A percentile compares a stretch with the other conserved stretches of the same genome.
phyloP scores from a whole-genome alignment of 495 filamentous ascomycete species.

The Lasiosphaeriaceae sp. region DNA sequence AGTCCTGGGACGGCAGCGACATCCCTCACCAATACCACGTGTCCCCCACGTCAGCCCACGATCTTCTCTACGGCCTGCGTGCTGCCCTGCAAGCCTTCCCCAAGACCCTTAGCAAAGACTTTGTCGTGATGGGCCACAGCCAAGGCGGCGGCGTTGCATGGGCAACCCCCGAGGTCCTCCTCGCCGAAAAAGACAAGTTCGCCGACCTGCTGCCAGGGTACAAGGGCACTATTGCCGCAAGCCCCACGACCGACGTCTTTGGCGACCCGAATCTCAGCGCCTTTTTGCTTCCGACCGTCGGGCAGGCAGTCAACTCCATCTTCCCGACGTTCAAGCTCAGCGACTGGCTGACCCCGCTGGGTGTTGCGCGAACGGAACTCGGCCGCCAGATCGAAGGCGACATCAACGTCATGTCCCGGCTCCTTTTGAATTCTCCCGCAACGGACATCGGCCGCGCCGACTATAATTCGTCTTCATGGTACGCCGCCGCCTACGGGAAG shows the following conservation, averaged over 20 bases:
- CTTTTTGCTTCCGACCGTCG: background rate
- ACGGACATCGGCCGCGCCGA: background rate
- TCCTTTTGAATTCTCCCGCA: background rate
- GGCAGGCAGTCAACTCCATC: background rate
- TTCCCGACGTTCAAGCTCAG: background rate
- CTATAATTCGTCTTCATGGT: background rate
- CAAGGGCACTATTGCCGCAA: slow-evolving; percentile 1
- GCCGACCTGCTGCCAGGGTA: background rate
- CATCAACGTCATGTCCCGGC: background rate
- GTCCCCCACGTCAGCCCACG: slow-evolving; percentile 34
- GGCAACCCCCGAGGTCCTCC: slow-evolving; percentile 3
- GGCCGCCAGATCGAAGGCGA: background rate
- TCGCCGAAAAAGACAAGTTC: background rate
- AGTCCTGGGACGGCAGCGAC: slow-evolving; percentile 21
- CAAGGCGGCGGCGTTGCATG: slow-evolving; percentile 40
- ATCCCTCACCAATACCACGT: slow-evolving; percentile 34
- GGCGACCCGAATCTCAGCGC: background rate
- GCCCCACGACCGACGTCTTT: background rate
- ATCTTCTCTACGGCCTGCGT: slow-evolving; percentile 36
- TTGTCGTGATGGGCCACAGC: slow-evolving; percentile 43
- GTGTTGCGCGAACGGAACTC: background rate
- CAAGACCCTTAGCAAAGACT: slow-evolving; percentile 16
- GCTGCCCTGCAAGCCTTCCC: slow-evolving; percentile 40
- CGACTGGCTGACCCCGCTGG: background rate
- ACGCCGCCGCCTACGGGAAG: background rate